A percentile compares a stretch with the other conserved stretches of the same genome.
Evolutionary conservation across 2,329 filamentous ascomycete species (phyloP).

Genomic region (Colletotrichum coccodes): DNA sequence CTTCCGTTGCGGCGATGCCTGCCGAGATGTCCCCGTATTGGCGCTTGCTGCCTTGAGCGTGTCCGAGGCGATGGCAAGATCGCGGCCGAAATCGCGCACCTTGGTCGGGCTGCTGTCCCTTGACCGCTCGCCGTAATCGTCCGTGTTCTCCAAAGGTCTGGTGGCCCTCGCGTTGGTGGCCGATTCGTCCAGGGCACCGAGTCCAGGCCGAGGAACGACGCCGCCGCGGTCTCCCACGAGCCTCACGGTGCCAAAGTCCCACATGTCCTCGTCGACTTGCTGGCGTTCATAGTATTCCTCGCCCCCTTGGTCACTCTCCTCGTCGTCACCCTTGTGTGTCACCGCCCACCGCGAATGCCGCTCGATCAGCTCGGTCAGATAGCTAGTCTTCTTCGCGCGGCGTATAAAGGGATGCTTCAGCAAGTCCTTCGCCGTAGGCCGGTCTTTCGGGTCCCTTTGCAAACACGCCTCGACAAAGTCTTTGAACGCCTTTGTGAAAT

Average conservation of each 20-base stretch:
- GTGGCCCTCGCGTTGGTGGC: constrained; percentile 80
- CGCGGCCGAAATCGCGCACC: constrained; percentile 53
- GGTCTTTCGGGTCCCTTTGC: constrained; percentile 87
- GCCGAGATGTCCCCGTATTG: constrained; percentile 60
- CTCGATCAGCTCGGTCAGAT: constrained; percentile 95
- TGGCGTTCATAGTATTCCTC: constrained; percentile 65
- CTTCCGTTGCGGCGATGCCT: constrained; percentile 70
- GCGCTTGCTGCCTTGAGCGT: constrained; percentile 65
- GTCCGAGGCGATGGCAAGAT: constrained; percentile 53
- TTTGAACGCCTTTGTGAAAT: constrained; percentile 85
- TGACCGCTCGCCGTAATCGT: constrained; percentile 63
- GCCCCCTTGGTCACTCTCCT: constrained; percentile 72
- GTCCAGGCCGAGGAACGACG: constrained; percentile 64
- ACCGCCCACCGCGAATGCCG: constrained; percentile 88
- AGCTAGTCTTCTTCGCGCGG: constrained; percentile 94
- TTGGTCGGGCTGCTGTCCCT: constrained; percentile 64
- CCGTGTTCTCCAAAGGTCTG: constrained; percentile 57
- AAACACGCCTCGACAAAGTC: constrained; percentile 87
- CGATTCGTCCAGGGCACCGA: constrained; percentile 81
- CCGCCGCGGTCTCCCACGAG: constrained; percentile 76
- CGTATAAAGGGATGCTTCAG: constrained; percentile 91
- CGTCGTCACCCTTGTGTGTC: constrained; percentile 77
- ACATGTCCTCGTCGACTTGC: constrained; percentile 82
- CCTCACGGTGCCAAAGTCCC: constrained; percentile 97
- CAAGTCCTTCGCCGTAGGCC: constrained; percentile 87